Evolutionary conservation across 345 rosid genomes (phyloP).

Genomic region (Lenwebbia sp.): DNA sequence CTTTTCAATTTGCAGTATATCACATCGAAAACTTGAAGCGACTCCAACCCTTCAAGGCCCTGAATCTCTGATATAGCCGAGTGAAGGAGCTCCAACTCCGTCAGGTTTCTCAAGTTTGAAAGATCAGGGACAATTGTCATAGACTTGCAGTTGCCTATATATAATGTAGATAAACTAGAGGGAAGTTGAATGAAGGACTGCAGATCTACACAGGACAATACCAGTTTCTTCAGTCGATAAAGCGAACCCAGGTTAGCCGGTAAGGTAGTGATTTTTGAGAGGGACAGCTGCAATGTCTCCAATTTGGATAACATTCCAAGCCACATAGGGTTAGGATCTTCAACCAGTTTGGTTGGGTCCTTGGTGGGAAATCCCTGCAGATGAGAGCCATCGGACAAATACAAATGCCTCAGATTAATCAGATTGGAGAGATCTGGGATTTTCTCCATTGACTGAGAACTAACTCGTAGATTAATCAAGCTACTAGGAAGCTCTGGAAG

Average conservation of each 20-base stretch:
- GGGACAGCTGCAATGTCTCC: slow-evolving; percentile 5
- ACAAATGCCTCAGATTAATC: neutral
- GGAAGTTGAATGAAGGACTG: slow-evolving; percentile 1
- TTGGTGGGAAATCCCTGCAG: slow-evolving; percentile 6
- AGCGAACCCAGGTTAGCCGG: neutral
- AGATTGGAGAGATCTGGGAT: slow-evolving; percentile 5
- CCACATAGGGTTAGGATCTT: slow-evolving; percentile 3
- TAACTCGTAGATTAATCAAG: slow-evolving; percentile 1
- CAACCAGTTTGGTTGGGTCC: neutral
- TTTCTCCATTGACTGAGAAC: slow-evolving; percentile 5
- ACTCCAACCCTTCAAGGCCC: slow-evolving; percentile 11
- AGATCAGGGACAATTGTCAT: slow-evolving; percentile 4
- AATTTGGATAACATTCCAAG: slow-evolving; percentile 5
- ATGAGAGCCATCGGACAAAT: slow-evolving; percentile 5
- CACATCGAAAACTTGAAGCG: slow-evolving; percentile 3
- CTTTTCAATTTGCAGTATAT: slow-evolving; percentile 5
- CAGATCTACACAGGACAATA: slow-evolving; percentile 8
- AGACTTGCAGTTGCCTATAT: slow-evolving; percentile 10
- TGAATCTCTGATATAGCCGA: neutral
- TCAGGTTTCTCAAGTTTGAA: slow-evolving; percentile 2
- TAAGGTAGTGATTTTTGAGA: slow-evolving; percentile 3
- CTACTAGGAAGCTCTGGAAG: slow-evolving; percentile 6
- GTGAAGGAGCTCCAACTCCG: slow-evolving; percentile 10
- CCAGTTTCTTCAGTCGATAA: slow-evolving; percentile 6
- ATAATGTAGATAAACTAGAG: slow-evolving; percentile 1